Evolutionary conservation across 78 protist species (phyloP).

Genomic region (slime mould (Dictyostelium discoideum)): DNA sequence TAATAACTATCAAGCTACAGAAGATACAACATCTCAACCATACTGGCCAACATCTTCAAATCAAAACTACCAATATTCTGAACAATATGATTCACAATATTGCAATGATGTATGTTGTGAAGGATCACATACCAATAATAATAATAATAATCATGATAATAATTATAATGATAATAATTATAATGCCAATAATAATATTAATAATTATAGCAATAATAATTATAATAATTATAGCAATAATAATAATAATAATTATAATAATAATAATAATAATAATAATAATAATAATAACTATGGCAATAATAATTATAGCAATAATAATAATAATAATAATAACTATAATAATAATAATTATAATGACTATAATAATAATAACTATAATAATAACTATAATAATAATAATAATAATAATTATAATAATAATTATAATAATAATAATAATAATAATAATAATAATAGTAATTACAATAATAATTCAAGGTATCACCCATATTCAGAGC

Average conservation of each 20-base stretch:
- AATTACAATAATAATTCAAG: background rate
- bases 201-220: background rate
- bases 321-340: background rate
- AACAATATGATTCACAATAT: background rate
- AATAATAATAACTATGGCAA: background rate
- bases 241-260: background rate
- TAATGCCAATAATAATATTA: background rate
- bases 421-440: background rate
- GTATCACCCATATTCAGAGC: background rate
- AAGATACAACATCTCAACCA: background rate
- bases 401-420: background rate
- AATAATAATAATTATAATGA: background rate
- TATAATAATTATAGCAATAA: background rate
- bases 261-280: background rate
- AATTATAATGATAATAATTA: background rate
- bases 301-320: background rate
- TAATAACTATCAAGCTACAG: background rate
- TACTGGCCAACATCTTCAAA: background rate
- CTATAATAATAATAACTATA: background rate
- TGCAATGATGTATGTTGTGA: background rate
- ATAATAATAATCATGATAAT: background rate
- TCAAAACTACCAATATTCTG: background rate
- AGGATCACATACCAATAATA: background rate
- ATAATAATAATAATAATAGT: background rate
- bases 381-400: background rate